Evolutionary conservation across 2,329 filamentous ascomycete species (phyloP).

Genomic region (Fusarium paranaense): DNA sequence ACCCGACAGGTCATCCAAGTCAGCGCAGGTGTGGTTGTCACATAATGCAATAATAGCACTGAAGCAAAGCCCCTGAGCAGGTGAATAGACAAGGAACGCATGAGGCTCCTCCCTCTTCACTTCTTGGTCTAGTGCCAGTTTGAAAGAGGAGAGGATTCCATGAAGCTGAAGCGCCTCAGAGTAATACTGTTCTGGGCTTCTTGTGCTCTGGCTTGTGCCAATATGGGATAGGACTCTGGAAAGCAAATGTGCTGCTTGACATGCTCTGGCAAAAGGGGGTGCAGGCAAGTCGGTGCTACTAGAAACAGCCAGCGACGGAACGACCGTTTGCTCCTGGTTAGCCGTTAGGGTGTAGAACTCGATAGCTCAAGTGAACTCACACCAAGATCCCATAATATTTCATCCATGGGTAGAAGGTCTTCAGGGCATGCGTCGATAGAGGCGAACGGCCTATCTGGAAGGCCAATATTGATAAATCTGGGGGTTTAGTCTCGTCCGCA

Average conservation of each 20-base stretch:
- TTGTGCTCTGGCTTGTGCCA: neutral
- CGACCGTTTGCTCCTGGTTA: conserved; percentile 6
- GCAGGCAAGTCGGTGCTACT: conserved; percentile 8
- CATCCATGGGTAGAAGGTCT: conserved; percentile 19
- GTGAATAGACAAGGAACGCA: neutral
- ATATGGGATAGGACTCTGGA: conserved; percentile 12
- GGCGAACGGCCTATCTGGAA: conserved; percentile 6
- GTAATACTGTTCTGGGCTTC: neutral
- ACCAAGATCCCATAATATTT: conserved; percentile 6
- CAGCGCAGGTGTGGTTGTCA: conserved; percentile 12
- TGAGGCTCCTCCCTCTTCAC: neutral
- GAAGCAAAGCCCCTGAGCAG: conserved; percentile 4
- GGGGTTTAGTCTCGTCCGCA: neutral
- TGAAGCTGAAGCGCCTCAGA: conserved; percentile 5
- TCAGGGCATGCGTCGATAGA: conserved; percentile 11
- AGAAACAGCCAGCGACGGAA: conserved; percentile 14
- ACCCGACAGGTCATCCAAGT: conserved; percentile 8
- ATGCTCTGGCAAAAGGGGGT: conserved; percentile 10
- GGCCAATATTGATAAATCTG: conserved; percentile 13
- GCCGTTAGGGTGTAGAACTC: neutral
- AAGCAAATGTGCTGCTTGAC: conserved; percentile 12
- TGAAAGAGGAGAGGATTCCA: conserved; percentile 4
- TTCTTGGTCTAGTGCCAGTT: conserved; percentile 3
- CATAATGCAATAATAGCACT: conserved; percentile 12
- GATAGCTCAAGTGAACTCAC: neutral